Evolutionary conservation across 2,329 filamentous ascomycete genomes (phyloP).

Genomic region (Penicillium sp.): DNA sequence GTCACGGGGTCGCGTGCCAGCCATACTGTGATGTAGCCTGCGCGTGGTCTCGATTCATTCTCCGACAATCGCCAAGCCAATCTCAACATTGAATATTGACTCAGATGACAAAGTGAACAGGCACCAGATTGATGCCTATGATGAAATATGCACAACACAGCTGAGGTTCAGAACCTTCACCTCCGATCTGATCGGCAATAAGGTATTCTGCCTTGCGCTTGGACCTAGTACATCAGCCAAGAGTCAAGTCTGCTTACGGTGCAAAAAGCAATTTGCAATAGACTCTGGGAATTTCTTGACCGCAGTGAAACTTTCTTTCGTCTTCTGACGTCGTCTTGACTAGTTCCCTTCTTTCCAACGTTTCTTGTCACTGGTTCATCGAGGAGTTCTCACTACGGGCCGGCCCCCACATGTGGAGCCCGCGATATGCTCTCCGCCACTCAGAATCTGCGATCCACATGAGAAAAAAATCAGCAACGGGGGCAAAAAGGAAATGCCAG

Average conservation of each 20-base stretch:
- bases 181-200: slow-evolving; percentile 3
- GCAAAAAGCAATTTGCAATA: background rate
- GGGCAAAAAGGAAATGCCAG: slow-evolving; percentile 21
- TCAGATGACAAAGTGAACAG: background rate
- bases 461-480: slow-evolving; percentile 7
- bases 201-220: slow-evolving; percentile 23
- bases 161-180: slow-evolving; percentile 10
- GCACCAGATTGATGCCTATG: background rate
- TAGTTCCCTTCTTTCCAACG: background rate
- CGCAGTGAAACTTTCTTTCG: background rate
- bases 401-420: slow-evolving; percentile 13
- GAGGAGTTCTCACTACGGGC: slow-evolving; percentile 7
- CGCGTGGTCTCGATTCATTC: background rate
- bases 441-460: slow-evolving; percentile 3
- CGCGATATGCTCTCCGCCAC: slow-evolving; percentile 5
- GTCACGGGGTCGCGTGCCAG: background rate
- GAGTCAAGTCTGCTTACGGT: background rate
- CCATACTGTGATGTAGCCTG: background rate
- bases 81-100: background rate
- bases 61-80: background rate
- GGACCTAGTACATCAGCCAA: slow-evolving; percentile 12
- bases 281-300: background rate
- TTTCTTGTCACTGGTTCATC: background rate
- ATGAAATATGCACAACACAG: background rate
- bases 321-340: background rate